These are phyloP conservation scores for Rhododendron kiyosumense DNA, from an alignment of 148 eudicot species.

Conservation along the genomic window DNA sequence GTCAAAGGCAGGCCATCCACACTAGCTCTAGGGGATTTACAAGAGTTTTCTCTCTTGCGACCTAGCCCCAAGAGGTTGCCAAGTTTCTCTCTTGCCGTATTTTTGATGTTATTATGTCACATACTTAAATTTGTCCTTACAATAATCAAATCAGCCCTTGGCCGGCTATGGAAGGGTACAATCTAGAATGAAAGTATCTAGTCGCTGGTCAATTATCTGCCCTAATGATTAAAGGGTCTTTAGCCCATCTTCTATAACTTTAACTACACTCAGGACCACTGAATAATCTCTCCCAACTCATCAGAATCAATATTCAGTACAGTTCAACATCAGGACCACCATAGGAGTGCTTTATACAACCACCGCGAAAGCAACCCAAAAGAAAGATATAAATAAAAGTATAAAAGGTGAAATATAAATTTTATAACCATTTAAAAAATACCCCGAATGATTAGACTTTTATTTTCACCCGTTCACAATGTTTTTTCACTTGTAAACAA, in stretches of 20 bases:
- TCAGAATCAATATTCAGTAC: slow-evolving; percentile 17
- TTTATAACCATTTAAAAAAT: background rate
- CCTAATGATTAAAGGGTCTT: background rate
- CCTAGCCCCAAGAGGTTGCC: too few species aligned
- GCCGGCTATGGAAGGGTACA: background rate
- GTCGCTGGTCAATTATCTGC: background rate
- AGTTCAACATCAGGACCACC: slow-evolving; percentile 36
- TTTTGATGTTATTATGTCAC: background rate
- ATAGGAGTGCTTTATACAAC: slow-evolving; percentile 11
- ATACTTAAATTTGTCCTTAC: background rate
- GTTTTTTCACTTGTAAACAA: background rate
- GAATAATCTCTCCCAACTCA: slow-evolving; percentile 6
- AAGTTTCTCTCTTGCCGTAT: too few species aligned
- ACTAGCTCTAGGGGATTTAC: too few species aligned
- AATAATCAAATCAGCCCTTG: background rate
- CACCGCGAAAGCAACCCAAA: slow-evolving; percentile 5
- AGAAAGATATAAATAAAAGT: background rate
- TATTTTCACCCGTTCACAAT: background rate
- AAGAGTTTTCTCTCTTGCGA: too few species aligned
- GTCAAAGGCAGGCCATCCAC: too few species aligned
- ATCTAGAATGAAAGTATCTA: background rate
- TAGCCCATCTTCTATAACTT: background rate
- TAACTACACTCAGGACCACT: background rate
- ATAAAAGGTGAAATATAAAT: background rate
- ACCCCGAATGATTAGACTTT: background rate